Base-by-base conservation (phyloP, 257 asterid species). In the Capsicum baccatum region DNA sequence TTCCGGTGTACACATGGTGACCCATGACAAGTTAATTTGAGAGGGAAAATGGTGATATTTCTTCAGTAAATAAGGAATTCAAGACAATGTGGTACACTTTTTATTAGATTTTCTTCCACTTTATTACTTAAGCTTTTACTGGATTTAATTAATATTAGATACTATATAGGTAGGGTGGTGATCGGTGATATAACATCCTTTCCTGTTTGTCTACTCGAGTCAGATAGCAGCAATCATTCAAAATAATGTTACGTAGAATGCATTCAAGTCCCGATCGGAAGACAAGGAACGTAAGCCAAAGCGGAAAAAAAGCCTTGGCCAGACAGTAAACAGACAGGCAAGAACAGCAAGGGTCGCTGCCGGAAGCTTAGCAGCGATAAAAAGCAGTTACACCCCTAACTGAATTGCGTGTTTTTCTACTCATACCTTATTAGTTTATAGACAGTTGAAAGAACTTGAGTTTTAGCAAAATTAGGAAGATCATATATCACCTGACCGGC, bases 401-500 rank as follows among this genome's bases (percentile, higher is more conserved):
- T 39, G 42, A 39, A 39, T 39, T 39, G 42, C 42, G 42, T 39
- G 2, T 39, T 39, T 39, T 39, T 39, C 42, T 3, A 39, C 3
- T 39, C 42, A 39, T 39, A 39, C 5, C 42, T 39, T 39, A 39
- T 39, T 8, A 55, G 59, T 55, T 64, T 12, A 33, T 26, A 64
- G 44, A 74, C 42, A 48, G 60, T 74, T 50, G 21, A 21, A 48
- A 44, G 79, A 71, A 71, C 14, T 47, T 71, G 57, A 6, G 17
- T 5, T 71, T 71, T 5, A 71, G 58, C 16, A 44, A 71, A 66
- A 50, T 3, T 0, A 50, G 80, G 80, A 74, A 76, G 63, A 52
- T 76, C 9, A 44, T 52, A 13, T 76, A 84, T 85, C 39, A 94
- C 98, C 93, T 95, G 98, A 83, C 97, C 98, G n/a, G 98, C 92